Evolutionary conservation across 176 grass and related monocot species (phyloP).

Genomic region (Pharus latifolius): DNA sequence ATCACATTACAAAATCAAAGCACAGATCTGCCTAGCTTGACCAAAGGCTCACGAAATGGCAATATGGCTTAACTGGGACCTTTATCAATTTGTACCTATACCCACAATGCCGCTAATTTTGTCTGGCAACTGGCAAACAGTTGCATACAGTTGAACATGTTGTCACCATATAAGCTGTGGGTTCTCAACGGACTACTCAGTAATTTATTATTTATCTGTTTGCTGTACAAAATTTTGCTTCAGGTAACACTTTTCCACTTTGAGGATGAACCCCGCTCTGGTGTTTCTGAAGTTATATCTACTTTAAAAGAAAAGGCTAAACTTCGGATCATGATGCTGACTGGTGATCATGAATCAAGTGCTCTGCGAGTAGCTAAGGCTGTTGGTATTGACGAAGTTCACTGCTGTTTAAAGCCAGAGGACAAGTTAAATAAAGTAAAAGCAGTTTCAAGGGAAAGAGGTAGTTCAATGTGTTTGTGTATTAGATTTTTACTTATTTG

Average conservation of each 20-base stretch:
- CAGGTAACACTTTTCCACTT: constrained; percentile 95
- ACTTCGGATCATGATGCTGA: constrained; percentile 94
- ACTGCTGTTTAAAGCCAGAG: constrained; percentile 78
- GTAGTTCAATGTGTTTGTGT: constrained; percentile 22
- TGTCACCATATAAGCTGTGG: background rate
- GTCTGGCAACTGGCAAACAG: background rate
- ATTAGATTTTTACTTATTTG: background rate
- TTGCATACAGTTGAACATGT: background rate
- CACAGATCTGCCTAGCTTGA: background rate
- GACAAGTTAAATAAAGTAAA: constrained; percentile 96
- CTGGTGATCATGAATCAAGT: constrained; percentile 93
- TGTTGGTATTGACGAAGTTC: constrained; percentile 85
- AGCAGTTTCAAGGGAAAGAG: constrained; percentile 75
- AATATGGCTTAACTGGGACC: background rate
- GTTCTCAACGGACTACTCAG: background rate
- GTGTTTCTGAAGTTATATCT: constrained; percentile 83
- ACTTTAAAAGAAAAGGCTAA: constrained; percentile 72
- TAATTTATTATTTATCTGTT: background rate
- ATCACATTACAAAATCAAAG: background rate
- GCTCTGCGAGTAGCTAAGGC: constrained; percentile 76
- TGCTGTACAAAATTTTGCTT: background rate
- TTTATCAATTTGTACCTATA: background rate
- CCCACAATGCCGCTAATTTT: background rate
- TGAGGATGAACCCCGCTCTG: constrained; percentile 78
- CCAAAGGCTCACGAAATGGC: background rate